These are phyloP conservation scores for Exophiala alcalophila DNA, from an alignment of 2,329 filamentous ascomycete genomes.

Conservation along the genomic window DNA sequence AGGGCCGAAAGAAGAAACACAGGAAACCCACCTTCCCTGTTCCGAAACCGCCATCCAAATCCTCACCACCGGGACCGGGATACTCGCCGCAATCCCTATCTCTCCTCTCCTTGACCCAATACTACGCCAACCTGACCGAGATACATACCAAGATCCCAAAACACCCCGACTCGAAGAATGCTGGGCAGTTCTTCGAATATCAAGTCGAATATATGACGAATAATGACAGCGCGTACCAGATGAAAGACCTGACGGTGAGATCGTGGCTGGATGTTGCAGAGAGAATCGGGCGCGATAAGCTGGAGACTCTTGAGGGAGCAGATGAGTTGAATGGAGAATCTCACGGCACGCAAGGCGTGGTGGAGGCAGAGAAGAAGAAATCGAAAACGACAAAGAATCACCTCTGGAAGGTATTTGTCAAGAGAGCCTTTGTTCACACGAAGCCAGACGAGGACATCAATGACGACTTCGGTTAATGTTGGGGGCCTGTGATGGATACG, in stretches of 20 bases:
- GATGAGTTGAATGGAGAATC: conserved; percentile 4
- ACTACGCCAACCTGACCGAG: conserved; percentile 87
- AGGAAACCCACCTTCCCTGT: conserved; percentile 61
- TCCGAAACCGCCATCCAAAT: conserved; percentile 70
- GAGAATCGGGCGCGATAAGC: conserved; percentile 37
- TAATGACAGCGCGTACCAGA: conserved; percentile 68
- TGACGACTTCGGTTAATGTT: conserved; percentile 27
- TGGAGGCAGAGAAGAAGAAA: conserved; percentile 37
- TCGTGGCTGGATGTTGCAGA: conserved; percentile 77
- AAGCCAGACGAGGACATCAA: conserved; percentile 31
- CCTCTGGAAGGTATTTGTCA: conserved; percentile 30
- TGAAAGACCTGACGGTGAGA: conserved; percentile 79
- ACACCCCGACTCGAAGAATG: conserved; percentile 31
- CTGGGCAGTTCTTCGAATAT: conserved; percentile 65
- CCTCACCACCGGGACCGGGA: conserved; percentile 75
- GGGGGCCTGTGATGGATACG: too few species aligned
- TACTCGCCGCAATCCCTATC: conserved; percentile 84
- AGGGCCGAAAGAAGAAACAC: conserved; percentile 50
- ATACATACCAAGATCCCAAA: conserved; percentile 70
- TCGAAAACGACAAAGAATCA: conserved; percentile 28
- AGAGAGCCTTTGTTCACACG: conserved; percentile 30
- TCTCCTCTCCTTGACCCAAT: conserved; percentile 78
- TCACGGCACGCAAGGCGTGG: conserved; percentile 3
- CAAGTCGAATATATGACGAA: conserved; percentile 85
- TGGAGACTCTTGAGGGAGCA: conserved; percentile 1